Percentiles rank a stretch among this genome's conserved stretches.
phyloP scores from a whole-genome alignment of 345 rosid species.

The Populus davidiana region DNA sequence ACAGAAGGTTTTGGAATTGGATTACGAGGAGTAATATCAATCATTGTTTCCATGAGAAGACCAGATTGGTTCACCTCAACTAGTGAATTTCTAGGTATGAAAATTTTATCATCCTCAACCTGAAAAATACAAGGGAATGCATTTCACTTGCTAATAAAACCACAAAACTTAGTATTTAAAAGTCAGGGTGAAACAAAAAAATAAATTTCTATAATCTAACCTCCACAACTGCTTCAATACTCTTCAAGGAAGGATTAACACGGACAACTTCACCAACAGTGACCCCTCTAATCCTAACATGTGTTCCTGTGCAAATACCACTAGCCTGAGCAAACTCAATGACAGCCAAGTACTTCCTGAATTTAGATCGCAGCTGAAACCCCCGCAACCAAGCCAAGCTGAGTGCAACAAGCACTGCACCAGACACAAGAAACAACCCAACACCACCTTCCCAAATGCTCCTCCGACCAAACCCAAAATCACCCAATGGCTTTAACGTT shows the following conservation, averaged over 20 bases:
- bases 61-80: conserved; percentile 99
- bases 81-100: conserved; percentile 82
- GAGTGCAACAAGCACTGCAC: conserved; percentile 77
- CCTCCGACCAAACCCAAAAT: conserved; percentile 87
- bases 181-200: not conserved
- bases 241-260: conserved; percentile 84
- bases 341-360: conserved; percentile 77
- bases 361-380: conserved; percentile 71
- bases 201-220: conserved; percentile 31
- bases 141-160: conserved; percentile 6
- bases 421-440: conserved; percentile 87
- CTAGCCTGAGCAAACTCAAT: conserved; percentile 81
- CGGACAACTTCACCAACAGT: conserved; percentile 84
- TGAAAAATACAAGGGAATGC: conserved; percentile 18
- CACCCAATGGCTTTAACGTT: conserved; percentile 73
- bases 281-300: conserved; percentile 95
- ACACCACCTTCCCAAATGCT: conserved; percentile 99
- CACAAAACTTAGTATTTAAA: not conserved
- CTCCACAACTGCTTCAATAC: conserved; percentile 93
- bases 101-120: conserved; percentile 94
- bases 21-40: conserved; percentile 80
- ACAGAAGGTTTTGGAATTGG: conserved; percentile 82
- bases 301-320: conserved; percentile 89
- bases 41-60: conserved; percentile 92
- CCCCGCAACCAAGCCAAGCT: conserved; percentile 91